A percentile compares a stretch with the other conserved stretches of the same genome.
Evolutionary conservation across 2,329 filamentous ascomycete species (phyloP).

Genomic region (Cladophialophora exuberans): DNA sequence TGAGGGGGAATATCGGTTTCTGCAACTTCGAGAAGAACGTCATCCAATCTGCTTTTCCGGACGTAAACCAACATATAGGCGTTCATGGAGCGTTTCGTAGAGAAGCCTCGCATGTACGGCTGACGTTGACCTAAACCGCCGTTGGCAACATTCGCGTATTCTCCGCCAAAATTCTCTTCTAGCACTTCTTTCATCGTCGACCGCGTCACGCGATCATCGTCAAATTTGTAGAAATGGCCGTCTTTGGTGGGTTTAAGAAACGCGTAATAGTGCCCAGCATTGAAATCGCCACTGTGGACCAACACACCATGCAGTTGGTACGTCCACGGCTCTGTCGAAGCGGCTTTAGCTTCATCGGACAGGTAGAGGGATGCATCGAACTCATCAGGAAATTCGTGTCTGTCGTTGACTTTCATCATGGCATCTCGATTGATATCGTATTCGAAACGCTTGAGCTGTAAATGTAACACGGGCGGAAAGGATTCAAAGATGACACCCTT

Average conservation of each 20-base stretch:
- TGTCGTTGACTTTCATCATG: slow-evolving; percentile 88
- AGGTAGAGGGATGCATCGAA: slow-evolving; percentile 77
- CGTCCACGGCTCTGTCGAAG: slow-evolving; percentile 83
- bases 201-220: slow-evolving; percentile 95
- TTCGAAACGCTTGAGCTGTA: slow-evolving; percentile 96
- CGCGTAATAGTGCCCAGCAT: slow-evolving; percentile 97
- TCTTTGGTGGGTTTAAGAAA: slow-evolving; percentile 93
- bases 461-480: slow-evolving; percentile 90
- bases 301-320: slow-evolving; percentile 95
- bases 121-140: slow-evolving; percentile 63
- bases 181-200: slow-evolving; percentile 88
- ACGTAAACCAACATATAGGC: slow-evolving; percentile 99
- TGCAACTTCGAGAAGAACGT: slow-evolving; percentile 76
- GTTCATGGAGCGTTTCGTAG: slow-evolving; percentile 73
- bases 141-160: slow-evolving; percentile 65
- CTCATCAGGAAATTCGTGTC: slow-evolving; percentile 54
- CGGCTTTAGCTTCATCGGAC: slow-evolving; percentile 69
- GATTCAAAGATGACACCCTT: slow-evolving; percentile 97
- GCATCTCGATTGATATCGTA: slow-evolving; percentile 95
- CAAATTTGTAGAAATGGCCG: slow-evolving; percentile 94
- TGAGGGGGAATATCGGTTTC: slow-evolving; percentile 79
- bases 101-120: slow-evolving; percentile 66
- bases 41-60: slow-evolving; percentile 80
- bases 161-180: slow-evolving; percentile 95
- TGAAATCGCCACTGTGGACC: slow-evolving; percentile 94